phyloP scores from a whole-genome alignment of 345 rosid genomes.

The Hypericum androsaemum region DNA sequence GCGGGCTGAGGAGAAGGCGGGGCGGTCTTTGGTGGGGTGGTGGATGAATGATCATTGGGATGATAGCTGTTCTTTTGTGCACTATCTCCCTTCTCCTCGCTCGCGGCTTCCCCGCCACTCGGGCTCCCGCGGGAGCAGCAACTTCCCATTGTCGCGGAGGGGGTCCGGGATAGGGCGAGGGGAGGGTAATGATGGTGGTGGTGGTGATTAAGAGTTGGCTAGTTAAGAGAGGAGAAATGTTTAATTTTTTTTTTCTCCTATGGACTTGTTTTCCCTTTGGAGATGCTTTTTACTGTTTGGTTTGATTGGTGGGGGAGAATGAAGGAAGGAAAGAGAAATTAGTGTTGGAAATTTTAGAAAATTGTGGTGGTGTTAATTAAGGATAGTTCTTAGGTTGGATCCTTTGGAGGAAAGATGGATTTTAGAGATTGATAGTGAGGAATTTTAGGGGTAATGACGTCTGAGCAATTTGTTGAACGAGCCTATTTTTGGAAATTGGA shows the following conservation, averaged over 20 bases:
- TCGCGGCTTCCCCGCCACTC: background rate
- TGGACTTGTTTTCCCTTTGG: background rate
- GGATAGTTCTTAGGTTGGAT: background rate
- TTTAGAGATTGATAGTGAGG: background rate
- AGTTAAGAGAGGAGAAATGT: background rate
- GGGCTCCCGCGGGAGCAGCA: constrained; percentile 2
- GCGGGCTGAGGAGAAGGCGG: constrained; percentile 1
- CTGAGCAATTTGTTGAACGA: too few species aligned
- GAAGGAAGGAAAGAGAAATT: background rate
- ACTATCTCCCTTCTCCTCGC: constrained; percentile 2
- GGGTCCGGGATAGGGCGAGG: background rate
- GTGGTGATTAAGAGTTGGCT: too few species aligned
- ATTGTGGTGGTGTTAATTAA: background rate
- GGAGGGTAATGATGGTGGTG: background rate
- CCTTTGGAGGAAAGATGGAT: background rate
- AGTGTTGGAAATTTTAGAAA: background rate
- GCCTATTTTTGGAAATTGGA: too few species aligned
- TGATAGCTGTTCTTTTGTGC: background rate
- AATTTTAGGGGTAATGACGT: background rate
- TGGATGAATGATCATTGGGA: background rate
- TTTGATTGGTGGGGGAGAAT: background rate
- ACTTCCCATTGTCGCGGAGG: background rate
- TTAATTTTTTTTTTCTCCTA: background rate
- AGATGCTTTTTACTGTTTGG: background rate
- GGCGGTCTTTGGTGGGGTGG: background rate